Evolutionary conservation across 179 eudicot genomes (phyloP), one percentile per base, ranked within the genome.

Genomic region (Beta macrorhiza): DNA sequence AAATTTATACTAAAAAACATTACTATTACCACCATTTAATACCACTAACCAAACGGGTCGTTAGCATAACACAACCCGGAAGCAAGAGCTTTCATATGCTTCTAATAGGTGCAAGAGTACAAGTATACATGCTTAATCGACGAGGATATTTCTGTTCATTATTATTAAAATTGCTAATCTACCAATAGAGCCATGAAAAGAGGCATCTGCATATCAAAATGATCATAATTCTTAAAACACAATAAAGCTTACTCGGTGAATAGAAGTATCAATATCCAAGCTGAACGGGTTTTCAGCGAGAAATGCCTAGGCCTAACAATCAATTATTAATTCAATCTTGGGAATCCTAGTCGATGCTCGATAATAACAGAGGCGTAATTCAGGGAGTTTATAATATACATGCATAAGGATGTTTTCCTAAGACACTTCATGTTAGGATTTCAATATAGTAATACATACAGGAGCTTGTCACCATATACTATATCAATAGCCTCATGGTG

Each of bases 341-440:
- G 59, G 71, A 76, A 64, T 68, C 83, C 83, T 53, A 59, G 57
- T 75, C 74, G 25, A 29, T 29, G 32, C 32, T 29, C 32, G 32
- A 76, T 45, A 32, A 49, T 76, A 65, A 78, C 49, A 72, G 62
- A 68, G 59, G 72, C 79, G 12, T 25, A 37, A 47, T 56, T 15
- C 20, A 47, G 63, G 67, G 64, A 29, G 79, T 53, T 25, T 25
- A 74, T 74, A 79, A 83, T 80, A 76, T 83, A 83, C 86, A 80
- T 22, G 71, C 73, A 78, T 15, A 47, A 25, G 61, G 32, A 72
- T 22, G 57, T 65, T 73, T 42, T 78, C 79, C 82, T 74, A 67
- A 19, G 64, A 63, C 57, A 45, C 55, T 77, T 79, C 79, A 67
- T 76, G 53, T 76, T 76, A 76, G 79, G 76, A 32, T 67, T 55